phyloP scores from a whole-genome alignment of 148 eudicot species.

The Camellia japonica region DNA sequence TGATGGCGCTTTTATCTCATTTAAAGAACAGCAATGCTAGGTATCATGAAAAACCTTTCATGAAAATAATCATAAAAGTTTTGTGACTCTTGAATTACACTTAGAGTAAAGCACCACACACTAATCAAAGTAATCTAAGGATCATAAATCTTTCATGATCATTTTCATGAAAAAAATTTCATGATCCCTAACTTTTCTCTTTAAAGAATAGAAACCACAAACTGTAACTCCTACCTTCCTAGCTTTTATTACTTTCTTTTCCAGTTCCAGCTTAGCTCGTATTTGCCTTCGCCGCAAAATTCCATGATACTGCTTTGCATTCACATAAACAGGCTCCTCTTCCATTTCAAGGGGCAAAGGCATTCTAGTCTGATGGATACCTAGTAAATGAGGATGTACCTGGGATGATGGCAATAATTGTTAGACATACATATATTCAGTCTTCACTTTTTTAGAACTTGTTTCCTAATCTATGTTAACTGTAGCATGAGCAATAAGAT shows the following conservation, averaged over 20 bases:
- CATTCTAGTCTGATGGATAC: conserved; percentile 53
- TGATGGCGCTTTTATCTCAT: neutral
- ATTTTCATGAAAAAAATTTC: too few species aligned
- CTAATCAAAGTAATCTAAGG: too few species aligned
- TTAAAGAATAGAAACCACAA: conserved; percentile 1
- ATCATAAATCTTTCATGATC: too few species aligned
- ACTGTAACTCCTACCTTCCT: conserved; percentile 45
- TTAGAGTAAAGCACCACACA: too few species aligned
- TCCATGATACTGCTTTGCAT: conserved; percentile 80
- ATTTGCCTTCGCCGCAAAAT: conserved; percentile 71
- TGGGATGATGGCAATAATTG: conserved; percentile 17
- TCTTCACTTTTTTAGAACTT: neutral
- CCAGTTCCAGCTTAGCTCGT: conserved; percentile 80
- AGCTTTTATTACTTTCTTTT: conserved; percentile 51
- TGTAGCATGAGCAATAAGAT: neutral
- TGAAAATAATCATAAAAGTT: too few species aligned
- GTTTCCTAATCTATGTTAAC: neutral
- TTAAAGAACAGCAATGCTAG: too few species aligned
- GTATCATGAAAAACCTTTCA: too few species aligned
- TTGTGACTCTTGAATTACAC: too few species aligned
- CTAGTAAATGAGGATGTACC: conserved; percentile 63
- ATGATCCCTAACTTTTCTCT: too few species aligned
- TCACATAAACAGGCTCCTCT: conserved; percentile 80
- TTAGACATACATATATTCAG: neutral
- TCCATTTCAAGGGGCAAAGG: conserved; percentile 66